These are phyloP conservation scores for Epithele typhae DNA, from an alignment of 768 basidiomycete species.

Conservation along the genomic window DNA sequence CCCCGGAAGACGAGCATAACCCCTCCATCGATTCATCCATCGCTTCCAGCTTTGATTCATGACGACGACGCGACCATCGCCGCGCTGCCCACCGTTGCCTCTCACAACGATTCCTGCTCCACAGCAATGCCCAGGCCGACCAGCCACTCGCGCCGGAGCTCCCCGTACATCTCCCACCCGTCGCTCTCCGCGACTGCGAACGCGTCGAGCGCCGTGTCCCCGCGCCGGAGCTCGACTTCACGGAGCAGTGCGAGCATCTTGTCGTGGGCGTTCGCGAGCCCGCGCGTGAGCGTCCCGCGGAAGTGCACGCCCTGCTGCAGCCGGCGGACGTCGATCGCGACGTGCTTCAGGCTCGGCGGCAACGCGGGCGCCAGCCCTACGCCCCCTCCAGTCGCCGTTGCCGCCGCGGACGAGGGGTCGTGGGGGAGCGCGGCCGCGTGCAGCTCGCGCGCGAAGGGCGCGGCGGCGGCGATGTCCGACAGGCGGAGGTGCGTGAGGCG, in stretches of 20 bases:
- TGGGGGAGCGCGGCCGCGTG: slow-evolving; percentile 19
- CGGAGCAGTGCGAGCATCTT: slow-evolving; percentile 9
- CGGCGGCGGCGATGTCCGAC: slow-evolving; percentile 40
- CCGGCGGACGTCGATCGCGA: slow-evolving; percentile 5
- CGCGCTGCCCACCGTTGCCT: too few relatives aligned
- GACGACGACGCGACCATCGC: too few relatives aligned
- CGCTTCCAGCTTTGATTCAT: too few relatives aligned
- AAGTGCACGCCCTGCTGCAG: background rate
- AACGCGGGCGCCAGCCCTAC: background rate
- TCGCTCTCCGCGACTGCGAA: background rate
- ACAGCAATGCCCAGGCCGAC: too few relatives aligned
- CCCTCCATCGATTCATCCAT: too few relatives aligned
- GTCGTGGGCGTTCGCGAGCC: slow-evolving; percentile 5
- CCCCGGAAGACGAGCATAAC: too few relatives aligned
- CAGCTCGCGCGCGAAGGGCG: slow-evolving; percentile 39
- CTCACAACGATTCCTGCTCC: too few relatives aligned
- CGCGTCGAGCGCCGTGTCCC: background rate
- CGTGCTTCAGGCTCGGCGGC: slow-evolving; percentile 2
- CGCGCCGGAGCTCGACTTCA: slow-evolving; percentile 3
- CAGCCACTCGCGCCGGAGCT: background rate
- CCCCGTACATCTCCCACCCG: background rate
- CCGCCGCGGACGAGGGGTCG: background rate
- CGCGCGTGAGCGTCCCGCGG: slow-evolving; percentile 1
- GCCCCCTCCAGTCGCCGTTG: background rate
- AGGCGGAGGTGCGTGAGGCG: slow-evolving; percentile 34